Base-by-base conservation (phyloP, 805 yeast genomes). In the Saccharomycopsis sp. region DNA sequence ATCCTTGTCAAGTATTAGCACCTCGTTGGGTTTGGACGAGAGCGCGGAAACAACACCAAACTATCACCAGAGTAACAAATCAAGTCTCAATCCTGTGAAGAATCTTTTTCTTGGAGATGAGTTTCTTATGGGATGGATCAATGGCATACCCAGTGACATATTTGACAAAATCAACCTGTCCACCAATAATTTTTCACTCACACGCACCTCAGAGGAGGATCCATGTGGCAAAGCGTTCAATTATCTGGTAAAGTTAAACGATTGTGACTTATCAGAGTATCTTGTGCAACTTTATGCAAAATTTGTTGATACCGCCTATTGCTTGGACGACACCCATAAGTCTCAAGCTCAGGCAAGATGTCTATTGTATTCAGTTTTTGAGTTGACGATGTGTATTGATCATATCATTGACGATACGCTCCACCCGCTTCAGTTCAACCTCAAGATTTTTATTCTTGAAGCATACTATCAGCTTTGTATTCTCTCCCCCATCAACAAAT, bases 371-470 rank as follows among this genome's bases (percentile, higher is more conserved):
- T 41, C 54, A 21, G n/a, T 57, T 12, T 53, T 57, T 40, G 54
- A 53, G 15, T 15, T 54, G 18, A 44, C 55, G 3, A 29, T 54
- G 29, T 23, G 24, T 21, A 16, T 24, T 24, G 48, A 40, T 5
- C 55, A 41, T 20, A 16, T 24, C 29, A 16, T 15, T 41, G 15
- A 18, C 7, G 20, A 41, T 34, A 16, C 16, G 9, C 24, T 24
- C 16, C n/a, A 41, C 18, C 23, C 50, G 24, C n/a, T 41, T 5
- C 21, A 21, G 23, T 34, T 53, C 18, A 56, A 61, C 21, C 24
- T 61, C 12, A 51, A 56, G 24, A 21, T 58, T 14, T 61, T 61
- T 29, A 24, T 56, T 20, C 48, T 54, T 20, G 62, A 61, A 34
- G 53, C 52, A 2, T 54, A 37, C 24, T 56, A 51, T 34, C 63